Evolutionary conservation across 2,329 filamentous ascomycete species (phyloP), one percentile per base, ranked within the genome.

Genomic region (Mycosphaerella sp.): DNA sequence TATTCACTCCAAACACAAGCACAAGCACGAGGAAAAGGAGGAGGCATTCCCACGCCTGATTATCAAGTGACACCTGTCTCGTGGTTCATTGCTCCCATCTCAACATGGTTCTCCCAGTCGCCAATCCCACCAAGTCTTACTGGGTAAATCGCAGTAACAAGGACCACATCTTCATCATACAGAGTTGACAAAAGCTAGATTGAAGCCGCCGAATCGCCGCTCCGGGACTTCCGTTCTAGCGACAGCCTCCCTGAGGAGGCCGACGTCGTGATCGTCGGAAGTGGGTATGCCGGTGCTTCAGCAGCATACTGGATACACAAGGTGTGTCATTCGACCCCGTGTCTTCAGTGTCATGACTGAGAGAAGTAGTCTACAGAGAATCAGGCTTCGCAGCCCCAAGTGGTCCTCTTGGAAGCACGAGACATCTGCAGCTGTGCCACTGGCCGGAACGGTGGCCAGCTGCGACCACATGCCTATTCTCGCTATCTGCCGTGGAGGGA

Each of bases 231-330:
- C 38, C 48, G 50, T 23, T 62, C 60, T 6, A 58, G 51, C 12
- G 48, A 54, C 12, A 51, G 59, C 1, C 55, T 69, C 2, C 68
- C 68, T 2, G 23, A 48, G 12, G 64, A 76, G 56, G 69, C 73
- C 14, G 74, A 77, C 65, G 72, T 77, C 10, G 66, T 68, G 6
- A 76, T 80, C 39, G 64, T 79, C n/a, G 78, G 78, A 14, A 76
- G 77, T n/a, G 78, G 78, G 10, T 78, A 78, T 49, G 64, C 67
- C 34, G 68, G 72, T 7, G 62, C 64, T 21, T 51, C 66, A 6
- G 57, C 62, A 4, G 64, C 66, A 10, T 67, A 67, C 42, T 67
- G 65, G 62, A 53, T 69, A 4, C 59, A 64, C 38, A 66, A 66
- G 53, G 64, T 58, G 51, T 34, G 45, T 51, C 11, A 23, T 29